phyloP scores from a whole-genome alignment of 768 basidiomycete genomes.

The Podaxis mareebaensis region DNA sequence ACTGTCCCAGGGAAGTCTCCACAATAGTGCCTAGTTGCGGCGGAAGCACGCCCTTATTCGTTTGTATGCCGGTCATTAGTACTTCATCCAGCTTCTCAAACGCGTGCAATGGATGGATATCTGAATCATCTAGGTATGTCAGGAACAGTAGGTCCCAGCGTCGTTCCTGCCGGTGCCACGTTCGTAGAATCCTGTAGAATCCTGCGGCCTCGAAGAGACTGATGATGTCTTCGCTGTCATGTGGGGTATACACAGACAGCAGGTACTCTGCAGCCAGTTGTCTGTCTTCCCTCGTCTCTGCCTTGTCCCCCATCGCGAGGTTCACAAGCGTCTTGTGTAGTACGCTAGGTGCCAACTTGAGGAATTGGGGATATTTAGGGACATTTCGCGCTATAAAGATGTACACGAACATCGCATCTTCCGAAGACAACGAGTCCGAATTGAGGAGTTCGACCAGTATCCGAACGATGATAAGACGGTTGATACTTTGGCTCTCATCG shows the following conservation, averaged over 20 bases:
- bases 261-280: constrained; percentile 95
- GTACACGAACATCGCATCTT: constrained; percentile 81
- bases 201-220: constrained; percentile 76
- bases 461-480: constrained; percentile 79
- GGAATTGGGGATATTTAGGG: constrained; percentile 92
- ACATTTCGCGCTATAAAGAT: constrained; percentile 97
- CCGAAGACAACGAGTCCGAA: constrained; percentile 49
- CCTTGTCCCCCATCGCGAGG: constrained; percentile 75
- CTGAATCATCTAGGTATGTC: constrained; percentile 76
- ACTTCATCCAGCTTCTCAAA: constrained; percentile 68
- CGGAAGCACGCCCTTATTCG: constrained; percentile 54
- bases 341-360: constrained; percentile 63
- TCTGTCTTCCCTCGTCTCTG: constrained; percentile 85
- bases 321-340: constrained; percentile 77
- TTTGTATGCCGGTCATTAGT: constrained; percentile 44
- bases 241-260: constrained; percentile 87
- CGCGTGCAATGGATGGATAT: constrained; percentile 57
- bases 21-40: constrained; percentile 55
- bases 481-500: constrained; percentile 64
- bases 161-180: constrained; percentile 73
- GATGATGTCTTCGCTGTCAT: constrained; percentile 67
- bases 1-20: constrained; percentile 57
- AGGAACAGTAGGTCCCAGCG: constrained; percentile 75
- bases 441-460: constrained; percentile 80
- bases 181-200: constrained; percentile 88